These are phyloP conservation scores for Neonectria coccinea DNA, from an alignment of 2,329 filamentous ascomycete genomes.

Conservation along the genomic window DNA sequence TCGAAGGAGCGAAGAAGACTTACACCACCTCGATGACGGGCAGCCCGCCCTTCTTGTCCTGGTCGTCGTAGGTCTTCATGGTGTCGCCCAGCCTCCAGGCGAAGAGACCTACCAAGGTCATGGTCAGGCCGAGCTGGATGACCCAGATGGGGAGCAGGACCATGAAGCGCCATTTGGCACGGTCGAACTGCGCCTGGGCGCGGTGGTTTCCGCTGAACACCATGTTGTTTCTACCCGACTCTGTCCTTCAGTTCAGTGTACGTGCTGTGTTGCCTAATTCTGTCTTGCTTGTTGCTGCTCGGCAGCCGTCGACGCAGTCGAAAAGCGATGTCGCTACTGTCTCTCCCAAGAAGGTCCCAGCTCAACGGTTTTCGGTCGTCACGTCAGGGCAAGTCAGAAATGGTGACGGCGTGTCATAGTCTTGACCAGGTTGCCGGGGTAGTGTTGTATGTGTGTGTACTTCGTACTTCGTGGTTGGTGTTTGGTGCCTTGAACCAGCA, in stretches of 20 bases:
- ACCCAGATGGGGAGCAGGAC: slow-evolving; percentile 64
- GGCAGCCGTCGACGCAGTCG: slow-evolving; percentile 16
- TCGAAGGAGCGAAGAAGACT: slow-evolving; percentile 41
- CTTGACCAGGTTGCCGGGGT: slow-evolving; percentile 3
- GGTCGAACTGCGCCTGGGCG: slow-evolving; percentile 64
- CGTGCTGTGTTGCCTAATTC: not conserved
- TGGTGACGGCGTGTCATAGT: slow-evolving; percentile 23
- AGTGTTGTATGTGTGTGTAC: not conserved
- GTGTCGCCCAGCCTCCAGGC: slow-evolving; percentile 64
- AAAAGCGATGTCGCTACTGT: slow-evolving; percentile 14
- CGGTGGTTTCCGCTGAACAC: slow-evolving; percentile 56
- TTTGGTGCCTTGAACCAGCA: slow-evolving; percentile 3
- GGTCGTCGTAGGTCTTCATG: slow-evolving; percentile 56
- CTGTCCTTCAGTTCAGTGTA: not conserved
- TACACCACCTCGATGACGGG: slow-evolving; percentile 64
- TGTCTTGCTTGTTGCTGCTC: slow-evolving; percentile 16
- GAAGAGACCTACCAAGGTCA: slow-evolving; percentile 64
- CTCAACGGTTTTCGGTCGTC: slow-evolving; percentile 29
- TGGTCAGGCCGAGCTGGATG: slow-evolving; percentile 59
- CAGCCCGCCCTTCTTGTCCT: slow-evolving; percentile 53
- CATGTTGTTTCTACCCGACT: not conserved
- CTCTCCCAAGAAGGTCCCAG: slow-evolving; percentile 30
- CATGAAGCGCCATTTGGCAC: slow-evolving; percentile 62
- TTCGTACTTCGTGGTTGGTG: not conserved
- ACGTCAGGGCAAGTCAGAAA: slow-evolving; percentile 12